Percentiles rank a stretch among this genome's conserved stretches.
Conservation (phyloP, 805 yeast species). For the Hanseniaspora hatyaiensis region DNA sequence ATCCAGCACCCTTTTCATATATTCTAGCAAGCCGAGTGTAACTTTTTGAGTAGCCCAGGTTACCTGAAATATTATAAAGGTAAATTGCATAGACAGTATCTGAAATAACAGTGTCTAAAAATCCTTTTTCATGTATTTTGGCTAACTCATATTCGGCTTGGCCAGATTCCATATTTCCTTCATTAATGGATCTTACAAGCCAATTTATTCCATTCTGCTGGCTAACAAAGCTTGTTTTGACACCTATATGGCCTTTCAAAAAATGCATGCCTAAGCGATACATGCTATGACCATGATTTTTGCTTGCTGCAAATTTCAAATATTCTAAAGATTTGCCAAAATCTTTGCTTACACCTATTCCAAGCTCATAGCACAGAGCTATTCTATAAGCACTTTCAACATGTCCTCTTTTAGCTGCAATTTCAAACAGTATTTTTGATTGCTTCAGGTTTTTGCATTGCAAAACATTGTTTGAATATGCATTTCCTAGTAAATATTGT, state of each 20-base stretch:
- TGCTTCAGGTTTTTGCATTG: slow-evolving; percentile 70
- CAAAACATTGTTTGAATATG: slow-evolving; percentile 70
- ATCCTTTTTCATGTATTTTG: slow-evolving; percentile 71
- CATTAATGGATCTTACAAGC: slow-evolving; percentile 76
- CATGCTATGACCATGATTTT: slow-evolving; percentile 95
- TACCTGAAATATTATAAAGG: slow-evolving; percentile 81
- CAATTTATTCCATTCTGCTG: slow-evolving; percentile 85
- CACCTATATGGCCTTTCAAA: slow-evolving; percentile 75
- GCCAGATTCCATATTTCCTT: slow-evolving; percentile 70
- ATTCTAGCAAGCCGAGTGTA: slow-evolving; percentile 69
- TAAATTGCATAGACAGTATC: slow-evolving; percentile 72
- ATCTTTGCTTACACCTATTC: slow-evolving; percentile 83
- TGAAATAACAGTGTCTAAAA: slow-evolving; percentile 71
- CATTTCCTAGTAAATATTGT: slow-evolving; percentile 85
- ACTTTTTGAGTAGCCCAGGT: slow-evolving; percentile 69
- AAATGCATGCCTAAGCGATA: slow-evolving; percentile 80
- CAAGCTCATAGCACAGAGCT: slow-evolving; percentile 84
- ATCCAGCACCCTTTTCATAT: slow-evolving; percentile 61
- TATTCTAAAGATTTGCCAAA: slow-evolving; percentile 76
- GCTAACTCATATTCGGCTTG: slow-evolving; percentile 95
- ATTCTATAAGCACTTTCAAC: slow-evolving; percentile 85
- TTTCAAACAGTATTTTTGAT: slow-evolving; percentile 63
- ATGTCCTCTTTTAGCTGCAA: slow-evolving; percentile 91
- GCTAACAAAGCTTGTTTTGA: slow-evolving; percentile 52
- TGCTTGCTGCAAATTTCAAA: slow-evolving; percentile 73